Evolutionary conservation across 257 asterid species (phyloP).

Genomic region (Nicotiana obtusifolia): DNA sequence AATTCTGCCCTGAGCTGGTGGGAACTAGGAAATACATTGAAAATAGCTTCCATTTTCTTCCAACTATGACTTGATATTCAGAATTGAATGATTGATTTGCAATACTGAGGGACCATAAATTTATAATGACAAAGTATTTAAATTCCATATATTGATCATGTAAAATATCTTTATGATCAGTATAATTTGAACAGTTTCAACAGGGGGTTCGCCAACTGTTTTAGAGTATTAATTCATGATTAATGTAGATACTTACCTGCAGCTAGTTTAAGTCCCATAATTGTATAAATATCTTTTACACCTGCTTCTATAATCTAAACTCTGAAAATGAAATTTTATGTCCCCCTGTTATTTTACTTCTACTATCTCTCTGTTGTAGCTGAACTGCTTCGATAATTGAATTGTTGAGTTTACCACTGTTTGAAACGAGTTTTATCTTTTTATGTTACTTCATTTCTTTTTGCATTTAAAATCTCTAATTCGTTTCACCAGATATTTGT

Average conservation of each 20-base stretch:
- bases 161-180: neutral
- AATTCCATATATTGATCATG: neutral
- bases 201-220: neutral
- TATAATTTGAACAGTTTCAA: neutral
- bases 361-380: too few species aligned
- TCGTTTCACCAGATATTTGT: too few species aligned
- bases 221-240: neutral
- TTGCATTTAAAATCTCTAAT: too few species aligned
- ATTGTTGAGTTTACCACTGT: too few species aligned
- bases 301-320: neutral
- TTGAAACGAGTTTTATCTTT: too few species aligned
- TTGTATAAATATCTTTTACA: neutral
- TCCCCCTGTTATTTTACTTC: too few species aligned
- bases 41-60: slow-evolving; percentile 1
- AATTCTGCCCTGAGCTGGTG: slow-evolving; percentile 5
- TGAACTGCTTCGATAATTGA: too few species aligned
- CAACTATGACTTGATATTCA: neutral
- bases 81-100: neutral
- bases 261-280: neutral
- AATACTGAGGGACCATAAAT: neutral
- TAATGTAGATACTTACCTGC: neutral
- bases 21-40: neutral
- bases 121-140: neutral
- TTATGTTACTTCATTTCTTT: too few species aligned
- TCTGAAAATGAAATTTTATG: too few species aligned